Base-by-base conservation (phyloP, 2,329 filamentous ascomycete genomes). In the Beauveria brongniartii region DNA sequence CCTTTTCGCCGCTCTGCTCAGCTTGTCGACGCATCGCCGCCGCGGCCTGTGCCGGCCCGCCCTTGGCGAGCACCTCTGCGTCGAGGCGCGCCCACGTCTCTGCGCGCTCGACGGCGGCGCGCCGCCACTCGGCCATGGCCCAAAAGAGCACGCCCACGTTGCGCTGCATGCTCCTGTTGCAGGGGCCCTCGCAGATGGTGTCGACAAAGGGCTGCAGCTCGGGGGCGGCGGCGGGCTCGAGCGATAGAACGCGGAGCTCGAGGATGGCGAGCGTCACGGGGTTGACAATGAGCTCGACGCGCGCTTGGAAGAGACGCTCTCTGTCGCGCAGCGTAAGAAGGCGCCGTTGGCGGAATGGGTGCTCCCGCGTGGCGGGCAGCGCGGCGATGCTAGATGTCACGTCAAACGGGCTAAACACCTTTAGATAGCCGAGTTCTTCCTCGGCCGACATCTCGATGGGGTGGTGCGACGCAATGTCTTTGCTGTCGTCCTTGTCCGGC, bases 111-210 rank as follows among this genome's bases (percentile, higher is more conserved):
- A 80, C 73, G 0, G 86, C 83, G 1, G 87, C 71, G 3, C 85
- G 82, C 63, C 85, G 79, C 83, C 88, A 90, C 55, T 88, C 84
- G 14, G 80, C 80, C 78, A 90, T 84, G 0, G 85, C 86, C 85
- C 86, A 90, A 5, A 80, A 80, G 0, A 87, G 67, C 6, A 86
- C 78, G 22, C 80, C 80, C 0, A 89, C 71, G 63, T 90, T 88
- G 41, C 77, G 77, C 8, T 77, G 74, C 63, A 83, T 73, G 0
- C 77, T 76, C n/a, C 77, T 77, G 73, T 74, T 70, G 69, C 67
- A 72, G 7, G 37, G 48, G 63, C 66, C 73, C 62, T 65, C 68
- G 70, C 64, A 73, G 16, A 84, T 67, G 54, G 71, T 74, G 1
- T 79, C 71, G 3, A 85, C 64, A 54, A 85, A 86, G 0, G 78